Evolutionary conservation across 148 eudicot species (phyloP), one percentile per base, ranked within the genome.

Genomic region (Suaeda aralocaspica): DNA sequence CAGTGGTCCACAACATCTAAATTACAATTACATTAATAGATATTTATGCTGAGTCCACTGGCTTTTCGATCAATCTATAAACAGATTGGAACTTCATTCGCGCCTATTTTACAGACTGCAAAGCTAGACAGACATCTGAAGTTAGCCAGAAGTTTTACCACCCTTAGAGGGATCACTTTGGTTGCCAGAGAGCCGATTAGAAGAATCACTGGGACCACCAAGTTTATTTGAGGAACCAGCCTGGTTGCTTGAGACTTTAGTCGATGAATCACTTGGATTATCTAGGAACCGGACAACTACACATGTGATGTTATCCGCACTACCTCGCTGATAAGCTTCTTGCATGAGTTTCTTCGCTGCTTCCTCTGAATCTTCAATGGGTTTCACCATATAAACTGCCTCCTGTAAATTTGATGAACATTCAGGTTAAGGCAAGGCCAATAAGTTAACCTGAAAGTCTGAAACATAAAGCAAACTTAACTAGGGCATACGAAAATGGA

Each of bases 261-360:
- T 69, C 0, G 74, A 69, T 46, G 74, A 45, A 58, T 44, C 73
- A 29, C 11, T 42, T 18, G 42, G 69, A 61, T 73, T 75, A 21
- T 56, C 80, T 48, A 87, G 69, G 76, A 91, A 91, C 31, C 92
- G 88, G 15, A 89, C 97, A 0, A 89, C 92, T 1, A 91, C 92
- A 65, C 82, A 77, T 6, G 97, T 89, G 59, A 87, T 91, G 76
- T 91, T 89, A 74, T 91, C 97, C 16, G 85, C 95, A 56, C 97
- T 91, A 42, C 97, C 97, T 71, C 95, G 83, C 69, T 91, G 97
- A 68, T 78, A 79, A 22, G 97, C 95, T 80, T 89, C 97, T 71
- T 89, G 86, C 92, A 91, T 78, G 69, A 91, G 84, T 82, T 78
- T 91, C 73, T 84, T 89, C 11, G 97, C 95, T 21, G 95, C 97